These are phyloP conservation scores for Taiwanofungus camphoratus DNA, from an alignment of 1,284 basidiomycete species.

Conservation along the genomic window DNA sequence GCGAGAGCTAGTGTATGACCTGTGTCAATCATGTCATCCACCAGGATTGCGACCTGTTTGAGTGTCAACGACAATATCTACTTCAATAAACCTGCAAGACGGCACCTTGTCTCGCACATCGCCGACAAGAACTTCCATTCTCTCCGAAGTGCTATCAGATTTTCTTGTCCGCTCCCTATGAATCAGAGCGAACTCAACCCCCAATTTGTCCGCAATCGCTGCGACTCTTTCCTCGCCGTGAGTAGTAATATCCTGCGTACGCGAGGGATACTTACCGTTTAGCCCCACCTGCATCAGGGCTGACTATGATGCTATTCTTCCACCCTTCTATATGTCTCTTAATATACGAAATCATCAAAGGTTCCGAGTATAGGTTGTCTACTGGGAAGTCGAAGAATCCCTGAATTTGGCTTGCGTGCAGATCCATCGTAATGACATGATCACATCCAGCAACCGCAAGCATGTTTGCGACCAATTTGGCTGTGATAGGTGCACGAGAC, in stretches of 20 bases:
- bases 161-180: slow-evolving; percentile 81
- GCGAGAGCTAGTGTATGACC: slow-evolving; percentile 86
- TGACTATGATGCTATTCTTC: slow-evolving; percentile 90
- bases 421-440: slow-evolving; percentile 98
- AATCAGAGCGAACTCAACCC: slow-evolving; percentile 95
- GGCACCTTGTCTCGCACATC: slow-evolving; percentile 86
- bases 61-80: too few relatives aligned
- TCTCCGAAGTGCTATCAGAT: slow-evolving; percentile 53
- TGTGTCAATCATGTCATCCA: slow-evolving; percentile 99
- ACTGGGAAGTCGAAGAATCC: slow-evolving; percentile 99
- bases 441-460: slow-evolving; percentile 94
- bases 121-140: slow-evolving; percentile 96
- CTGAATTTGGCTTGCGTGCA: slow-evolving; percentile 98
- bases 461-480: slow-evolving; percentile 98
- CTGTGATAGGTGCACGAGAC: slow-evolving; percentile 93
- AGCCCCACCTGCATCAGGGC: slow-evolving; percentile 96
- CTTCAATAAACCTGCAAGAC: neutral
- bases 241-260: slow-evolving; percentile 7
- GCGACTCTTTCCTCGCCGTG: slow-evolving; percentile 60
- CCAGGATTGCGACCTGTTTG: slow-evolving; percentile 78
- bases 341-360: slow-evolving; percentile 86
- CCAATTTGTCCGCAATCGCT: slow-evolving; percentile 91
- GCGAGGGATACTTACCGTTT: slow-evolving; percentile 69
- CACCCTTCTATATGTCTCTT: slow-evolving; percentile 84
- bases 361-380: slow-evolving; percentile 92